Conservation (phyloP, 768 basidiomycete species). For the Lactarius pseudohatsudake region DNA sequence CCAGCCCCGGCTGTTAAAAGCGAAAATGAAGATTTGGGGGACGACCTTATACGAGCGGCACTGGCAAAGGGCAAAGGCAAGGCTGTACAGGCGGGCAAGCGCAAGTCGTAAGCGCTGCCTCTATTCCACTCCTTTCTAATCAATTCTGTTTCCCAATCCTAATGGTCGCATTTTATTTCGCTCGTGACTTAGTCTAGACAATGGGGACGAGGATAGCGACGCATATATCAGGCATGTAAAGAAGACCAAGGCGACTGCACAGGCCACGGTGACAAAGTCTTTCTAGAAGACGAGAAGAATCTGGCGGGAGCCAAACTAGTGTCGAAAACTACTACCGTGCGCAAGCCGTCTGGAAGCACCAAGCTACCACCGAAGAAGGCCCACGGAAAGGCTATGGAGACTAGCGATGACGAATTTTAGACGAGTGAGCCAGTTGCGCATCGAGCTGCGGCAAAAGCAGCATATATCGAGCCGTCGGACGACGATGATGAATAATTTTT, state of each 20-base stretch:
- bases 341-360: conserved; percentile 55
- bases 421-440: conserved; percentile 42
- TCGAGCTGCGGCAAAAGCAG: conserved; percentile 36
- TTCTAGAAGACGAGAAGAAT: conserved; percentile 52
- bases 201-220: conserved; percentile 8
- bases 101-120: conserved; percentile 59
- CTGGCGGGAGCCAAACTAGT: conserved; percentile 13
- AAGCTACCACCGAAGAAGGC: conserved; percentile 34
- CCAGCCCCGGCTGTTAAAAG: conserved; percentile 10
- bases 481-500: conserved; percentile 27
- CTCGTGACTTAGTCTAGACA: conserved; percentile 2
- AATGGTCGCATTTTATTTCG: background rate
- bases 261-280: conserved; percentile 52
- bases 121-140: background rate
- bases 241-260: conserved; percentile 43
- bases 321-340: conserved; percentile 26
- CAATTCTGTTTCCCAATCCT: too few species aligned
- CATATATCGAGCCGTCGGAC: conserved; percentile 44
- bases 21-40: conserved; percentile 43
- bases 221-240: conserved; percentile 50
- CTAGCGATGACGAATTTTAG: conserved; percentile 45
- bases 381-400: conserved; percentile 34
- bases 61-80: conserved; percentile 47
- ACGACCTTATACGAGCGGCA: conserved; percentile 34
- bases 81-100: conserved; percentile 49